Evolutionary conservation across 1,139 yeast species (phyloP).

Genomic region (Wickerhamiella pararugosa): DNA sequence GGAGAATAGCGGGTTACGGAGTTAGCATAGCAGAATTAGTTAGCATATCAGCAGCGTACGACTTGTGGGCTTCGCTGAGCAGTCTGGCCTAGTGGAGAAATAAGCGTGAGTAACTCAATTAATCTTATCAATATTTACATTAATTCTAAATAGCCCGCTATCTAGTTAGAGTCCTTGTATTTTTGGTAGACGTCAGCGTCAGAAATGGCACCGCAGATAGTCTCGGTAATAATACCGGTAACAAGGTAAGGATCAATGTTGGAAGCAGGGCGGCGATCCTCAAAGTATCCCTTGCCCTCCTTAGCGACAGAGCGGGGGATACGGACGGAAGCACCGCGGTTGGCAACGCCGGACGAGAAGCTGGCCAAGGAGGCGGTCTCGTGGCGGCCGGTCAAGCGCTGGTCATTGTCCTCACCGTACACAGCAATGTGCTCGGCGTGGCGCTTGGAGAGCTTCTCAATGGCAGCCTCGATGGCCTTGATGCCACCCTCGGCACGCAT

Average conservation of each 20-base stretch:
- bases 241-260: conserved; percentile 98
- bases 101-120: not conserved
- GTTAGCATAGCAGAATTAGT: too few species aligned
- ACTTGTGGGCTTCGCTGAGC: too few species aligned
- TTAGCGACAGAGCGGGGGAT: conserved; percentile 97
- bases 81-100: too few species aligned
- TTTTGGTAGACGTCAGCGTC: conserved; percentile 67
- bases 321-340: conserved; percentile 98
- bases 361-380: conserved; percentile 91
- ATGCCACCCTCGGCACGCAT: conserved; percentile 97
- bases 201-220: conserved; percentile 87
- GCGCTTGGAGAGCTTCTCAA: conserved; percentile 87
- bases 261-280: conserved; percentile 99
- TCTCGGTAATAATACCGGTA: conserved; percentile 95
- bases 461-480: conserved; percentile 82
- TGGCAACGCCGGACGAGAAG: conserved; percentile 95
- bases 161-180: conserved; percentile 9
- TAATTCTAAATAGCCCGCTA: not conserved
- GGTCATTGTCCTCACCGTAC: conserved; percentile 89
- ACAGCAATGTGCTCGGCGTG: conserved; percentile 92
- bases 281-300: conserved; percentile 96
- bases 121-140: conserved; percentile 1
- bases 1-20: too few species aligned
- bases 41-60: too few species aligned
- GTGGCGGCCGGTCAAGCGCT: conserved; percentile 94